Evolutionary conservation across 176 grass and related monocot species (phyloP).

Genomic region (Saccharum spontaneum): DNA sequence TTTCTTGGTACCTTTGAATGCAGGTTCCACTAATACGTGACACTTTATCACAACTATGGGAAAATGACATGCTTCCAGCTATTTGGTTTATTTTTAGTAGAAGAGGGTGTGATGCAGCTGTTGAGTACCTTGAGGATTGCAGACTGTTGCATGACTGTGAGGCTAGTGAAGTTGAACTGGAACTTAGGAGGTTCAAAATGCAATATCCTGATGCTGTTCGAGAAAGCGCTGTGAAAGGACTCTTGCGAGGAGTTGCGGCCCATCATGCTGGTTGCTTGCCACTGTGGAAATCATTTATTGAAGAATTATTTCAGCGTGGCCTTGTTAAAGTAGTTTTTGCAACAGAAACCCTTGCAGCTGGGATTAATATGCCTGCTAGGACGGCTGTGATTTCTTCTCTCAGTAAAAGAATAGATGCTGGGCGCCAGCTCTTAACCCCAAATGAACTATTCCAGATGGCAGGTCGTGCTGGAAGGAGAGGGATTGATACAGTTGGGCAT

Average conservation of each 20-base stretch:
- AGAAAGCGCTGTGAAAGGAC: constrained; percentile 77
- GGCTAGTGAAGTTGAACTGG: constrained; percentile 90
- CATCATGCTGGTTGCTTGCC: constrained; percentile 99
- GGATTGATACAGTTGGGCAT: constrained; percentile 92
- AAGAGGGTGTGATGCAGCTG: constrained; percentile 96
- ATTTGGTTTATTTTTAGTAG: constrained; percentile 99
- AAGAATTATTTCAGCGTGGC: constrained; percentile 92
- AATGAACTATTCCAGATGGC: constrained; percentile 98
- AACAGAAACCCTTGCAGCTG: constrained; percentile 96
- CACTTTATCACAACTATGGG: constrained; percentile 80
- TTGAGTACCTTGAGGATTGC: constrained; percentile 95
- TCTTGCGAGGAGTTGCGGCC: constrained; percentile 82
- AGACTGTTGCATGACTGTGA: constrained; percentile 92
- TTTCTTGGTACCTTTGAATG: constrained; percentile 34
- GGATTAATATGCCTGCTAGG: constrained; percentile 98
- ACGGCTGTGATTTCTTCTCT: constrained; percentile 89
- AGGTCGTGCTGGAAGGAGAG: constrained; percentile 93
- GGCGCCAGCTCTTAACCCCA: constrained; percentile 71
- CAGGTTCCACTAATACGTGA: constrained; percentile 98
- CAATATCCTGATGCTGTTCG: constrained; percentile 94
- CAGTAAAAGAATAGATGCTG: constrained; percentile 75
- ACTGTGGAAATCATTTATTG: constrained; percentile 96
- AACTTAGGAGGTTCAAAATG: constrained; percentile 83
- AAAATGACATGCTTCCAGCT: constrained; percentile 89
- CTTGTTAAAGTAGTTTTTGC: constrained; percentile 98